Evolutionary conservation across 306 rosid genomes (phyloP).

Genomic region (Prunus fruticosa): DNA sequence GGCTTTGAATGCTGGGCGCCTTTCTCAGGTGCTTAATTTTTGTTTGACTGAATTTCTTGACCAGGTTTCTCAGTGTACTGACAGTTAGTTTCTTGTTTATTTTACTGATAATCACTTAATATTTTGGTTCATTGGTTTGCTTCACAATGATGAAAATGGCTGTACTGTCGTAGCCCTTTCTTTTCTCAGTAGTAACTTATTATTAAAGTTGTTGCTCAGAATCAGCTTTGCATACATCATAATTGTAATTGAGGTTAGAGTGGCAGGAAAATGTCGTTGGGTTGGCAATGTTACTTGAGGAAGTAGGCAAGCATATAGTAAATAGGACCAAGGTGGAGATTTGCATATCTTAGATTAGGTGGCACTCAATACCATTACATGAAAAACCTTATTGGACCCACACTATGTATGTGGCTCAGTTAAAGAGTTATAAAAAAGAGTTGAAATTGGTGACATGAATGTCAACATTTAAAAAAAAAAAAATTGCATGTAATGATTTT

Average conservation of each 20-base stretch:
- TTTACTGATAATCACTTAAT: neutral
- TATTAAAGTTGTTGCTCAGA: neutral
- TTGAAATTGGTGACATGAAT: neutral
- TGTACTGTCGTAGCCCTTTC: neutral
- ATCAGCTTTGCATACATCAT: neutral
- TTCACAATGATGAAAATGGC: neutral
- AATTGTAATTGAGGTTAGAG: neutral
- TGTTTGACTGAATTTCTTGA: slow-evolving; percentile 8
- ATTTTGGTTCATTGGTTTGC: neutral
- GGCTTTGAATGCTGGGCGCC: slow-evolving; percentile 97
- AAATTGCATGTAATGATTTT: neutral
- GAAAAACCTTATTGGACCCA: neutral
- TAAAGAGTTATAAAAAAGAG: neutral
- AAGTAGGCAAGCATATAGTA: neutral
- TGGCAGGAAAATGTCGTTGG: neutral
- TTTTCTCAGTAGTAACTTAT: neutral
- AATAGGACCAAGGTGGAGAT: slow-evolving; percentile 2
- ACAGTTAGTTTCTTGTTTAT: neutral
- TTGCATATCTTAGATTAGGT: neutral
- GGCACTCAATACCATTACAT: neutral
- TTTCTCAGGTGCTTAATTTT: slow-evolving; percentile 76
- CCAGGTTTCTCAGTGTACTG: slow-evolving; percentile 1
- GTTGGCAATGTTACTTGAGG: neutral
- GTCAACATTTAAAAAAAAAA: neutral
- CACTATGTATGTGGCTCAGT: neutral